phyloP scores from a whole-genome alignment of 2,329 filamentous ascomycete species.

The Cladosporium sp. region DNA sequence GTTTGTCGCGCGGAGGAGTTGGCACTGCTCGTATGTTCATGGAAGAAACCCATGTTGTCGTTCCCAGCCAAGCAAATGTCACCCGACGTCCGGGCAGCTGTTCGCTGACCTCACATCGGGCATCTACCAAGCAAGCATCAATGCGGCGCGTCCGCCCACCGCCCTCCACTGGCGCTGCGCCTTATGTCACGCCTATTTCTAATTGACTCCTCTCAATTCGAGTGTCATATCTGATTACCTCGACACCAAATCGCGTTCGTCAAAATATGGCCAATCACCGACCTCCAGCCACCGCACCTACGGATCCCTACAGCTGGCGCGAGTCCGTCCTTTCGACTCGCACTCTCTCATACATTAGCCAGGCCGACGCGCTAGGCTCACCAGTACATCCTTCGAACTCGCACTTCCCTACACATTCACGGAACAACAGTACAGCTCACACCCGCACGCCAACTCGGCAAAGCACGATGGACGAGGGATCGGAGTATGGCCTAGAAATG shows the following conservation, averaged over 20 bases:
- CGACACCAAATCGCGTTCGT: not conserved
- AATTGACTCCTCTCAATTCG: not conserved
- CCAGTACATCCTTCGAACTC: slow-evolving; percentile 3
- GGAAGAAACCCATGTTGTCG: too few relatives aligned
- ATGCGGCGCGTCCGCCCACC: not conserved
- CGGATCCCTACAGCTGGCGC: slow-evolving; percentile 17
- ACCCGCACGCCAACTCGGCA: slow-evolving; percentile 15
- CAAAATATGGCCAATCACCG: slow-evolving; percentile 12
- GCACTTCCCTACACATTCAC: slow-evolving; percentile 8
- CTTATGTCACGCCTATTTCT: not conserved
- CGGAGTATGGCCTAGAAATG: slow-evolving; percentile 26
- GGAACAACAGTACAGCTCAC: slow-evolving; percentile 17
- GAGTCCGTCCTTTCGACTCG: slow-evolving; percentile 33
- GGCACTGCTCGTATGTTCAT: too few relatives aligned
- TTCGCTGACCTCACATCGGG: slow-evolving; percentile 2
- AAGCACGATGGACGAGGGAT: slow-evolving; percentile 23
- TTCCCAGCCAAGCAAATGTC: not conserved
- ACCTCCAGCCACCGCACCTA: slow-evolving; percentile 8
- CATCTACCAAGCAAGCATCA: not conserved
- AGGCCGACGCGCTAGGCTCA: slow-evolving; percentile 17
- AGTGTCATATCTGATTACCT: not conserved
- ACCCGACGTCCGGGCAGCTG: not conserved
- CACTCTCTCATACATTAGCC: slow-evolving; percentile 31
- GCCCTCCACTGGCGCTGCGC: not conserved
- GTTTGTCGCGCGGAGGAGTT: too few relatives aligned